Evolutionary conservation across 2,329 filamentous ascomycete species (phyloP).

Genomic region (Acephala macrosclerotiorum): DNA sequence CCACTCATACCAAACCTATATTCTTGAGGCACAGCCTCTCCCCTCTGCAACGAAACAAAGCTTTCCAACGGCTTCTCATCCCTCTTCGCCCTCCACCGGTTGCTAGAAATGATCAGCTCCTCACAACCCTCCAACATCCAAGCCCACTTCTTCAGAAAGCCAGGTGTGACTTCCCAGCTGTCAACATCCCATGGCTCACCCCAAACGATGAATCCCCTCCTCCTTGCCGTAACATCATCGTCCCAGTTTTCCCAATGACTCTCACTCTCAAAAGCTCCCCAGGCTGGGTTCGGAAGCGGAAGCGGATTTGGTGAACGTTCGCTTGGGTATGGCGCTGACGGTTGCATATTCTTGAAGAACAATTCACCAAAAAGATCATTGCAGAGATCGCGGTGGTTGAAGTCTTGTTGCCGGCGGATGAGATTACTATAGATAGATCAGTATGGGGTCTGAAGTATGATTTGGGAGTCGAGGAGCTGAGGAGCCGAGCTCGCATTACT

Average conservation of each 20-base stretch:
- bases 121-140: conserved; percentile 32
- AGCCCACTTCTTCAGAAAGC: conserved; percentile 31
- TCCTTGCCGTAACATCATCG: conserved; percentile 26
- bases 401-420: conserved; percentile 27
- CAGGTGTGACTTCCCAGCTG: conserved; percentile 34
- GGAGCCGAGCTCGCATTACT: too few relatives aligned
- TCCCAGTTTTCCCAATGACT: conserved; percentile 8
- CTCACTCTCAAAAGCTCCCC: background rate
- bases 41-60: background rate
- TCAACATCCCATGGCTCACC: conserved; percentile 31
- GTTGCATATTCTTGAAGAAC: conserved; percentile 11
- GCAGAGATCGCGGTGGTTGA: conserved; percentile 31
- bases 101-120: conserved; percentile 29
- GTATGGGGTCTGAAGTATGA: too few relatives aligned
- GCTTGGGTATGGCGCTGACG: background rate
- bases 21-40: background rate
- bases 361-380: conserved; percentile 35
- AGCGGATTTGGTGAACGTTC: too few relatives aligned
- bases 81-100: conserved; percentile 31
- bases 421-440: too few relatives aligned
- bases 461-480: too few relatives aligned
- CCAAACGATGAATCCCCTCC: conserved; percentile 33
- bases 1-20: too few relatives aligned
- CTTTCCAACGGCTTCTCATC: conserved; percentile 17
- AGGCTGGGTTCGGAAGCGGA: background rate